phyloP scores from a whole-genome alignment of 2,329 filamentous ascomycete genomes.

The Botrytis porri region DNA sequence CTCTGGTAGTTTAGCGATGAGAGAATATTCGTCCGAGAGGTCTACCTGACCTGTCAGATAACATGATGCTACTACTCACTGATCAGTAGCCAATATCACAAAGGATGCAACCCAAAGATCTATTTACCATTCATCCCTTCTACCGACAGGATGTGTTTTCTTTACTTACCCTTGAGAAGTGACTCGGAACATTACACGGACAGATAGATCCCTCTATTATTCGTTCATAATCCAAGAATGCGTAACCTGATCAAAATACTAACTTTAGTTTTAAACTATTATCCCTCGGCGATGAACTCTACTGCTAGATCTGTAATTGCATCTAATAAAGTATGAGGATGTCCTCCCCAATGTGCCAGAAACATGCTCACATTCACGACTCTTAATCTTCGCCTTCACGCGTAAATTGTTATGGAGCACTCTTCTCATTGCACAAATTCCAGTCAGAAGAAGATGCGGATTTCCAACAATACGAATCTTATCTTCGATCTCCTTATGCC shows the following conservation, averaged over 20 bases:
- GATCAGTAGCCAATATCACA: not conserved
- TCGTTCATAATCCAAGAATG: not conserved
- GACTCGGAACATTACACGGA: not conserved
- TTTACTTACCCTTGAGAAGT: not conserved
- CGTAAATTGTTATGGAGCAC: conserved; percentile 24
- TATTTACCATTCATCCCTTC: not conserved
- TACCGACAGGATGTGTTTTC: not conserved
- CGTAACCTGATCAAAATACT: not conserved
- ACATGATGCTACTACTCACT: not conserved
- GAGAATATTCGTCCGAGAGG: not conserved
- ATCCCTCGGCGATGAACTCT: not conserved
- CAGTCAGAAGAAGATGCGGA: not conserved
- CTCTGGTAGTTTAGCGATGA: not conserved
- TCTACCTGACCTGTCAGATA: not conserved
- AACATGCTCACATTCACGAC: conserved; percentile 61
- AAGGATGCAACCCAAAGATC: accelerated
- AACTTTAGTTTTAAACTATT: not conserved
- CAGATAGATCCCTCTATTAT: not conserved
- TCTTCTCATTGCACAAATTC: not conserved
- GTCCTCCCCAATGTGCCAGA: conserved; percentile 46
- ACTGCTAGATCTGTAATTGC: not conserved
- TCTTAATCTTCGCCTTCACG: conserved; percentile 52
- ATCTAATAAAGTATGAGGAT: conserved; percentile 1
- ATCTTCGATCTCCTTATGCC: not conserved
- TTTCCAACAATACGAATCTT: not conserved